phyloP scores from a whole-genome alignment of 2,329 filamentous ascomycete genomes.

The Escovopsis weberi region DNA sequence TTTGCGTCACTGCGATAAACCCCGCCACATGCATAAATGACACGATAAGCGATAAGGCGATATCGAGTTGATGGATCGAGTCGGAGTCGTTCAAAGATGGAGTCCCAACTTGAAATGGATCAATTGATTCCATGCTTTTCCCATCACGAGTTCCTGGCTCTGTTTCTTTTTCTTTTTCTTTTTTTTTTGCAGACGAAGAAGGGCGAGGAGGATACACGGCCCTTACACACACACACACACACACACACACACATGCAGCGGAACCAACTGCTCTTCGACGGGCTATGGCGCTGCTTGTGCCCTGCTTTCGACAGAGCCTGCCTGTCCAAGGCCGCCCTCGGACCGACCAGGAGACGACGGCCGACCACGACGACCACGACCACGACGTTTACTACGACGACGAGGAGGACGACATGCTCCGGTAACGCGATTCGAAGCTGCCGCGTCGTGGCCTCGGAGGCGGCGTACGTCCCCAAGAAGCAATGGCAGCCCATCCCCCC shows the following conservation, averaged over 20 bases:
- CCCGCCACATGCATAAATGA: constrained; percentile 13
- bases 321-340: constrained; percentile 19
- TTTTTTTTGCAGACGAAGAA: too few species aligned
- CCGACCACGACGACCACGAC: neutral
- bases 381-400: constrained; percentile 3
- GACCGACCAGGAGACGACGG: constrained; percentile 4
- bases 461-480: neutral
- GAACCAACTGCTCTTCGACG: constrained; percentile 31
- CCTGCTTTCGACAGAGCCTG: constrained; percentile 33
- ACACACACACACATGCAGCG: constrained; percentile 13
- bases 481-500: neutral
- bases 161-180: too few species aligned
- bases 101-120: too few species aligned
- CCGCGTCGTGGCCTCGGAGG: neutral
- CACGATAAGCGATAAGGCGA: too few species aligned
- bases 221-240: too few species aligned
- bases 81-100: too few species aligned
- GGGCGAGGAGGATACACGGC: too few species aligned
- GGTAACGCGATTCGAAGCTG: too few species aligned
- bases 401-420: constrained; percentile 1
- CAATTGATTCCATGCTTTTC: too few species aligned
- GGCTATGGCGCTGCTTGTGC: constrained; percentile 50
- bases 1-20: constrained; percentile 3
- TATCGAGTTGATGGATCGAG: too few species aligned
- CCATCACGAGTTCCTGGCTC: too few species aligned